A percentile compares a stretch with the other conserved stretches of the same genome.
Evolutionary conservation across 2,329 filamentous ascomycete species (phyloP).

Genomic region (Clonostachys chloroleuca): DNA sequence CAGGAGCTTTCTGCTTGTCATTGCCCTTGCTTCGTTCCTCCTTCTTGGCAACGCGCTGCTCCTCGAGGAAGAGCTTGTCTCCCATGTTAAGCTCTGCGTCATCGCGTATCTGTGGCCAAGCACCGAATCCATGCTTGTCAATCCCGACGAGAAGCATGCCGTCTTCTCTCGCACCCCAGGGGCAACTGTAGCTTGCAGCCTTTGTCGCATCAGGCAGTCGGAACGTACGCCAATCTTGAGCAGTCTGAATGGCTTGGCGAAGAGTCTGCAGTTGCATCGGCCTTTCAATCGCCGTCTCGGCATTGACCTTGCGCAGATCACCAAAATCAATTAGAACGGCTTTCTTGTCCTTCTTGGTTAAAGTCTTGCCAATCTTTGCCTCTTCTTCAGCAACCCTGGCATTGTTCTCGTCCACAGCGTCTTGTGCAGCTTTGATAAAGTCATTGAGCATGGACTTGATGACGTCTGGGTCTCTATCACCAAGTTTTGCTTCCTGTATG

Average conservation of each 20-base stretch:
- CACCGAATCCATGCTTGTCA: conserved; percentile 88
- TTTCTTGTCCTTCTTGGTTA: conserved; percentile 97
- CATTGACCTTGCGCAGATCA: conserved; percentile 91
- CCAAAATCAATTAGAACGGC: conserved; percentile 93
- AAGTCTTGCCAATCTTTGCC: conserved; percentile 71
- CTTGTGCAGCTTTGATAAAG: conserved; percentile 55
- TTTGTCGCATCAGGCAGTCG: conserved; percentile 90
- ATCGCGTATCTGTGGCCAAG: conserved; percentile 91
- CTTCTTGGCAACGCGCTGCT: conserved; percentile 97
- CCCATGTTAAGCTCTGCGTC: conserved; percentile 79
- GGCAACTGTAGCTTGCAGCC: conserved; percentile 82
- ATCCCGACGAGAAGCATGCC: conserved; percentile 97
- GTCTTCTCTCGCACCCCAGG: conserved; percentile 91
- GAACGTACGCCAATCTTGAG: conserved; percentile 72
- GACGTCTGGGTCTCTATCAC: conserved; percentile 76
- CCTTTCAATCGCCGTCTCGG: conserved; percentile 89
- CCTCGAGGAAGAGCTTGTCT: conserved; percentile 94
- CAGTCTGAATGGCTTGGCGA: conserved; percentile 64
- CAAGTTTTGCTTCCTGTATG: conserved; percentile 78
- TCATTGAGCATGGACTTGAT: conserved; percentile 73
- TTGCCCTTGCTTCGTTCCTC: conserved; percentile 80
- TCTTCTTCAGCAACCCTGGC: conserved; percentile 75
- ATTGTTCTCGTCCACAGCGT: conserved; percentile 62
- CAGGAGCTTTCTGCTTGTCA: conserved; percentile 82
- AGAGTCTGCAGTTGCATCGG: conserved; percentile 85